A percentile compares a stretch with the other conserved stretches of the same genome.
Conservation (phyloP, 1,284 basidiomycete genomes). For the Tylopilus sp. region DNA sequence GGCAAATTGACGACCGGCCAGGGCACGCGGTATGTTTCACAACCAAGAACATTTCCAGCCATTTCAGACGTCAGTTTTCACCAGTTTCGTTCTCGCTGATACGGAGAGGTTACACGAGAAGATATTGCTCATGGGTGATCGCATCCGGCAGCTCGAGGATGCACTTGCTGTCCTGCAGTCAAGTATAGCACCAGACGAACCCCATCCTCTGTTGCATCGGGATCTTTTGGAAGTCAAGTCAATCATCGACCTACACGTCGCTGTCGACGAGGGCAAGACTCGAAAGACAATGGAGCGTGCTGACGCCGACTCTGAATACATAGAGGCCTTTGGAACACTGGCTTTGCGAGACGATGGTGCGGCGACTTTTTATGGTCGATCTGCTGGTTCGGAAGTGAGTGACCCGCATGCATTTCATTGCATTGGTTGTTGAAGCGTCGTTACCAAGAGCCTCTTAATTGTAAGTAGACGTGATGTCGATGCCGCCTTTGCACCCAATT, state of each 20-base stretch:
- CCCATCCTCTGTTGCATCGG: slow-evolving; percentile 58
- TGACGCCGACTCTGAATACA: slow-evolving; percentile 45
- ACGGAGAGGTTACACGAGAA: slow-evolving; percentile 71
- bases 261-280: slow-evolving; percentile 37
- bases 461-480: slow-evolving; percentile 34
- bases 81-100: slow-evolving; percentile 70
- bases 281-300: slow-evolving; percentile 26
- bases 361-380: slow-evolving; percentile 60
- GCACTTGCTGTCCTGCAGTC: slow-evolving; percentile 59
- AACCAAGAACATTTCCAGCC: not conserved
- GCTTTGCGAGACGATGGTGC: slow-evolving; percentile 60
- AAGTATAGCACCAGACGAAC: slow-evolving; percentile 41
- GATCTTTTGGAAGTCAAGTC: slow-evolving; percentile 68
- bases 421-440: not conserved
- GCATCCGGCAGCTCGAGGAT: slow-evolving; percentile 72
- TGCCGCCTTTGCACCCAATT: not conserved
- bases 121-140: slow-evolving; percentile 67
- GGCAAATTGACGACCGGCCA: slow-evolving; percentile 61
- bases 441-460: slow-evolving; percentile 45
- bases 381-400: slow-evolving; percentile 58
- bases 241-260: slow-evolving; percentile 56
- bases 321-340: slow-evolving; percentile 59
- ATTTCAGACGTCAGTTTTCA: not conserved
- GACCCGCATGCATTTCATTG: not conserved
- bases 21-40: slow-evolving; percentile 55